A percentile compares a stretch with the other conserved stretches of the same genome.
Conservation (phyloP, 1,139 yeast genomes). For the Hemisphaericaspora subhashii region DNA sequence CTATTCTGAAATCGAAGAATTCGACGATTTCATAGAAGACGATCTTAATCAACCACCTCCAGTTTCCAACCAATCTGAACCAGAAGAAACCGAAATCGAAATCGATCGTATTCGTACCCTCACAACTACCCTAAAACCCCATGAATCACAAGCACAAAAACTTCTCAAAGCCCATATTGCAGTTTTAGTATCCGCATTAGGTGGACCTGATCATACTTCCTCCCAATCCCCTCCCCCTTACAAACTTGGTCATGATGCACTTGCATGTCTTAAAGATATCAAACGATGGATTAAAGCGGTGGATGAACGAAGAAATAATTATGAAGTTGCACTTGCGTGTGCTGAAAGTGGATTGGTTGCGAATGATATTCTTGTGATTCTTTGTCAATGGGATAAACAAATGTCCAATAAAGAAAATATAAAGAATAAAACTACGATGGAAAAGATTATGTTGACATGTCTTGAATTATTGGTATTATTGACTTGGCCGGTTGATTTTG, state of each 20-base stretch:
- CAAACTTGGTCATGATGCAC: conserved; percentile 85
- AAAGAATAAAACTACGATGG: conserved; percentile 40
- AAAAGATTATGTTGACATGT: conserved; percentile 66
- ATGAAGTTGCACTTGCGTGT: conserved; percentile 86
- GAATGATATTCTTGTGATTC: conserved; percentile 72
- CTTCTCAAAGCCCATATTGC: conserved; percentile 66
- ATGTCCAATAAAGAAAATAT: conserved; percentile 22
- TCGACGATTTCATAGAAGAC: conserved; percentile 7
- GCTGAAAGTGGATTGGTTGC: conserved; percentile 74
- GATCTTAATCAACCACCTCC: conserved; percentile 1
- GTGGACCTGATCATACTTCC: conserved; percentile 69
- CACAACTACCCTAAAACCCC: conserved; percentile 31
- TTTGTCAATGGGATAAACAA: conserved; percentile 70
- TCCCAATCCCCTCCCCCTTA: conserved; percentile 52
- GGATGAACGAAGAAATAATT: conserved; percentile 68
- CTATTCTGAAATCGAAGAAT: too few species aligned
- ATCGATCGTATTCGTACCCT: conserved; percentile 34
- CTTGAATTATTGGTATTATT: conserved; percentile 80
- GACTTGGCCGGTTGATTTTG: conserved; percentile 74
- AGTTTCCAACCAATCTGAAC: conserved; percentile 1
- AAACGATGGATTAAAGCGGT: conserved; percentile 84
- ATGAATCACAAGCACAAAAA: conserved; percentile 42
- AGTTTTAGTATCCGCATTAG: conserved; percentile 74
- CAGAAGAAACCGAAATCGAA: conserved; percentile 19
- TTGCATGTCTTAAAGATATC: conserved; percentile 83